Base-by-base conservation (phyloP, 2,329 filamentous ascomycete species). In the Chrysosphaeria jannelii region DNA sequence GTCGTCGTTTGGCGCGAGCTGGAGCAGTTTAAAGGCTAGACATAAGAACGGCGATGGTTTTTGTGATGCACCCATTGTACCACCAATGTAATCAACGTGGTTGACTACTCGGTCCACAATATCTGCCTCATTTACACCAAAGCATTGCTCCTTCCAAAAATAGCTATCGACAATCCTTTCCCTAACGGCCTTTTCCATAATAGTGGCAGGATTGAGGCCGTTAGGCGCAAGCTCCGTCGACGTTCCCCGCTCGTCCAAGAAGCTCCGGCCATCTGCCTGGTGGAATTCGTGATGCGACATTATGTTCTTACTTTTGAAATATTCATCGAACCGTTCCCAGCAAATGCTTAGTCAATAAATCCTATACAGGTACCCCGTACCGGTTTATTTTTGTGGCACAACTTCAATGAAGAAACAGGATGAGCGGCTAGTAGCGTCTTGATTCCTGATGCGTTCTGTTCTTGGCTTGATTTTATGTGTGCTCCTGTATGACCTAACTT, bases 121-220 rank as follows among this genome's bases (percentile, higher is more conserved):
- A 43, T 66, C 60, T 24, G 62, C 61, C 40, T 68, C 64, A 48
- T 93, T 97, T 32, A 97, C 56, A 20, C 72, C 85, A 46, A 93
- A 97, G 43, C 85, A 91, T 48, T 91, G 79, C 47, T 93, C 85
- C 45, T 91, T 91, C 71, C 78, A 97, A 51, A 90, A 97, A 48
- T 90, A 88, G 25, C 66, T 75, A 39, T 90, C 78, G 34, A 79
- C 65, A 44, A 97, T 91, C 39, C 85, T 78, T 46, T 97, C 85
- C 39, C 74, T 72, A 33, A 91, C 76, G 19, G 78, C 71, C 43
- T 89, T 90, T 45, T 93, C 81, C 57, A 93, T 72, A 29, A 93
- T 72, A 4, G 72, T 79, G n/a, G 78, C 74, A 1, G 81, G 81
- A 47, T 91, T 91, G 38, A 88, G 69, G 29, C 78, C 78, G 41